A percentile compares a stretch with the other conserved stretches of the same genome.
Evolutionary conservation across 225 moss, liverwort and hornwort genomes (phyloP).

Genomic region (Asterella californica): DNA sequence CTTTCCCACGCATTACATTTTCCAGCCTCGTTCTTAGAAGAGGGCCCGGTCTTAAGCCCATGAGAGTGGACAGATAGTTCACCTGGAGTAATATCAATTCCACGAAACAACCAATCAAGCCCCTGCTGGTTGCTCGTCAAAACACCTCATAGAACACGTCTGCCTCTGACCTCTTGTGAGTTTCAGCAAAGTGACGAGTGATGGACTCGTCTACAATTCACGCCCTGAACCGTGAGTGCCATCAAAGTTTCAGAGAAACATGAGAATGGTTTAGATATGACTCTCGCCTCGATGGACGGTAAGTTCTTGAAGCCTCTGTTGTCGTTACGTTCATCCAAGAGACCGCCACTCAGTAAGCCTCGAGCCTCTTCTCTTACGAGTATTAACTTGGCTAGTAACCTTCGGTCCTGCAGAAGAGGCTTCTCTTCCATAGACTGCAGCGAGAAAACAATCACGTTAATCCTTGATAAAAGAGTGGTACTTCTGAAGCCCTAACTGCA

Average conservation of each 20-base stretch:
- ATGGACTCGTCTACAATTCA: not conserved
- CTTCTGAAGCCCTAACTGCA: not conserved
- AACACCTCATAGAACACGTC: not conserved
- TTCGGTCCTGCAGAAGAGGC: slow-evolving; percentile 66
- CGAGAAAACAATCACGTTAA: not conserved
- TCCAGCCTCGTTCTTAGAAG: slow-evolving; percentile 62
- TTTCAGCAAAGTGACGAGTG: too few species aligned
- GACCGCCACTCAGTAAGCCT: slow-evolving; percentile 79
- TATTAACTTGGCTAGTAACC: slow-evolving; percentile 81
- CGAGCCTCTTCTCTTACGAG: slow-evolving; percentile 92
- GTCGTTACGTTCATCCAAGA: slow-evolving; percentile 78
- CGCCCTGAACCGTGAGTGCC: not conserved
- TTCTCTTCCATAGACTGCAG: slow-evolving; percentile 73
- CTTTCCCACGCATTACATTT: slow-evolving; percentile 74
- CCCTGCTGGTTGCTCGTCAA: not conserved
- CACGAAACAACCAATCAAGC: not conserved
- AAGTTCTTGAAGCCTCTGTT: slow-evolving; percentile 71
- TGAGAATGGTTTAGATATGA: not conserved
- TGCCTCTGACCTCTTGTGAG: not conserved
- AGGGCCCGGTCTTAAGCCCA: slow-evolving; percentile 80
- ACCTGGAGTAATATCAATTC: slow-evolving; percentile 44
- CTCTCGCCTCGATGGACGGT: slow-evolving; percentile 69
- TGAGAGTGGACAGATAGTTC: slow-evolving; percentile 65
- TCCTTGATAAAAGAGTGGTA: not conserved
- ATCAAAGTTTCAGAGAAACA: not conserved